These are phyloP conservation scores for Tuber microsphaerosporum DNA, from an alignment of 495 filamentous ascomycete species.

Conservation along the genomic window DNA sequence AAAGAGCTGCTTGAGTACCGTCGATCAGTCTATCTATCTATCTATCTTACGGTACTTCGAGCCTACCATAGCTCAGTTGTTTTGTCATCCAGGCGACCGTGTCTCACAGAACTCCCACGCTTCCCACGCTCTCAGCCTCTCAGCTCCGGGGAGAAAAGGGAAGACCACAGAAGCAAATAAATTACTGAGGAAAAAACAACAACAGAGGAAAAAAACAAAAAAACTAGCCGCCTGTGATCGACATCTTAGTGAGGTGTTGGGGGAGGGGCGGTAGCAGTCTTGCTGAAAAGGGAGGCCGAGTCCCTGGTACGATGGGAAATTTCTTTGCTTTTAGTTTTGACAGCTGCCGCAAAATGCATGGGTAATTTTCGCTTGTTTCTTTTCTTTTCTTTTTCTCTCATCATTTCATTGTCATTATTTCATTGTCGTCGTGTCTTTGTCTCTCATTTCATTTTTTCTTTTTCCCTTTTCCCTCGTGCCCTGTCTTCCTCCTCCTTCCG, in stretches of 20 bases:
- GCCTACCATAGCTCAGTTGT: not conserved
- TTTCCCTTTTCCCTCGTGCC: not conserved
- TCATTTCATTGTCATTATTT: slow-evolving; percentile 13
- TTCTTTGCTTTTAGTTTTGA: slow-evolving; percentile 32
- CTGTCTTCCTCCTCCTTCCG: not conserved
- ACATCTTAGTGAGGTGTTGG: not conserved
- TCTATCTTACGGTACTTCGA: not conserved
- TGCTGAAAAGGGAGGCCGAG: not conserved
- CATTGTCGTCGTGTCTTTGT: slow-evolving; percentile 17
- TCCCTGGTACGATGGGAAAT: not conserved
- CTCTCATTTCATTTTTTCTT: not conserved
- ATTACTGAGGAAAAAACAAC: not conserved
- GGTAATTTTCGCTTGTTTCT: slow-evolving; percentile 28
- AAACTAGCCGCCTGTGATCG: not conserved
- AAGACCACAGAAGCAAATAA: not conserved
- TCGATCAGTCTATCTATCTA: not conserved
- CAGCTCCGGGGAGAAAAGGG: not conserved
- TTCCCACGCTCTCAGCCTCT: not conserved
- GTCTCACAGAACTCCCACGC: not conserved
- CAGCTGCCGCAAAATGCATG: slow-evolving; percentile 29
- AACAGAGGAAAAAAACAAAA: not conserved
- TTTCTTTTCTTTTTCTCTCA: slow-evolving; percentile 14
- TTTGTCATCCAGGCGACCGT: not conserved
- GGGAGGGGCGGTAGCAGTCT: not conserved
- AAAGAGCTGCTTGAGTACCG: not conserved